Evolutionary conservation across 2,329 filamentous ascomycete genomes (phyloP).

Genomic region (Diaporthe citri): DNA sequence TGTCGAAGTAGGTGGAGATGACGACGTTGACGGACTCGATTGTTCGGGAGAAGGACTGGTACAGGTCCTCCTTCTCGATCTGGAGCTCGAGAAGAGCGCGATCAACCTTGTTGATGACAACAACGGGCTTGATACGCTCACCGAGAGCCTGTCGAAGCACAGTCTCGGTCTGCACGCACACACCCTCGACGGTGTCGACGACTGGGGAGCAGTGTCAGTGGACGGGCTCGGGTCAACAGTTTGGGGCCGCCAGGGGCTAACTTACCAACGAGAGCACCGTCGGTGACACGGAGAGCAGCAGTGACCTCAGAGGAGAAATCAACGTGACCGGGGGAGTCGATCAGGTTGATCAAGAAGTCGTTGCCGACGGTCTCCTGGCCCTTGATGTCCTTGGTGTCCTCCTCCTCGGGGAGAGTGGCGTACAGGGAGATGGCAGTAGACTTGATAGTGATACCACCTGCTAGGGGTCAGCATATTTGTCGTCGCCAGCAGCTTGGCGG

Average conservation of each 20-base stretch:
- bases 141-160: constrained; percentile 98
- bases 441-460: constrained; percentile 97
- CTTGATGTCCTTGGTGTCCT: constrained; percentile 95
- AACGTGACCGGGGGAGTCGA: constrained; percentile 99
- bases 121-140: constrained; percentile 99
- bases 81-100: constrained; percentile 99
- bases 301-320: constrained; percentile 99
- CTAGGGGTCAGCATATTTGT: constrained; percentile 32
- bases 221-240: too few species aligned
- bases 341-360: constrained; percentile 99
- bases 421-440: constrained; percentile 99
- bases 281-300: constrained; percentile 98
- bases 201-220: constrained; percentile 58
- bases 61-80: constrained; percentile 98
- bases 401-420: constrained; percentile 81
- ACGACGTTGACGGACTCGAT: constrained; percentile 99
- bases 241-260: not conserved
- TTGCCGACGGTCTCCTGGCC: constrained; percentile 88
- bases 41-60: constrained; percentile 99
- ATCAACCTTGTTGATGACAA: constrained; percentile 99
- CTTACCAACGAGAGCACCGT: constrained; percentile 87
- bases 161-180: constrained; percentile 99
- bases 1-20: constrained; percentile 99
- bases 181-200: constrained; percentile 99
- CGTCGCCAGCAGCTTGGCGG: not conserved